Conservation (phyloP, 441 rosid genomes). For the Jatropha podagrica region DNA sequence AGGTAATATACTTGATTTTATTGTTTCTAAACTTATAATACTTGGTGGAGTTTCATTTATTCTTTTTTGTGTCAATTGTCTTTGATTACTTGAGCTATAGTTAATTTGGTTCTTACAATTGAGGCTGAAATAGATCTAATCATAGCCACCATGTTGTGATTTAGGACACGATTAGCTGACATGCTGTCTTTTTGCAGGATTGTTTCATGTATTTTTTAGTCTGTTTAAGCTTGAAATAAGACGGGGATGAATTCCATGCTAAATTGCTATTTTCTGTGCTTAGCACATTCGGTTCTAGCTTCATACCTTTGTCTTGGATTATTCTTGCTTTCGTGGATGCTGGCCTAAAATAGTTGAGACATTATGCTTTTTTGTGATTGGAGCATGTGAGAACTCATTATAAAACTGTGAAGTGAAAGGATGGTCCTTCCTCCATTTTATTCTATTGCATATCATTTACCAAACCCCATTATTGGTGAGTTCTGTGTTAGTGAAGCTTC, state of each 20-base stretch:
- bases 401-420: not conserved
- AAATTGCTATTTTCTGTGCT: not conserved
- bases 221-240: not conserved
- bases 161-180: not conserved
- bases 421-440: not conserved
- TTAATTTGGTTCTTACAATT: not conserved
- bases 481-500: not conserved
- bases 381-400: not conserved
- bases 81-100: not conserved
- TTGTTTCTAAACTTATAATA: not conserved
- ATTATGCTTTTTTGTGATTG: not conserved
- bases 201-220: not conserved
- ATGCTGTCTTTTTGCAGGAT: no score
- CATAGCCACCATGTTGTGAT: not conserved
- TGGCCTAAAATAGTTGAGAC: not conserved
- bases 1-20: conserved; percentile 39
- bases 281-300: not conserved
- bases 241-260: not conserved
- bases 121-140: not conserved
- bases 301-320: not conserved
- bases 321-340: not conserved
- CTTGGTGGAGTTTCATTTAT: not conserved
- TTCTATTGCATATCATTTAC: not conserved
- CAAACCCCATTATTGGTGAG: not conserved
- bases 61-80: not conserved